Conservation (phyloP, 306 rosid genomes). For the Urtica urens region DNA sequence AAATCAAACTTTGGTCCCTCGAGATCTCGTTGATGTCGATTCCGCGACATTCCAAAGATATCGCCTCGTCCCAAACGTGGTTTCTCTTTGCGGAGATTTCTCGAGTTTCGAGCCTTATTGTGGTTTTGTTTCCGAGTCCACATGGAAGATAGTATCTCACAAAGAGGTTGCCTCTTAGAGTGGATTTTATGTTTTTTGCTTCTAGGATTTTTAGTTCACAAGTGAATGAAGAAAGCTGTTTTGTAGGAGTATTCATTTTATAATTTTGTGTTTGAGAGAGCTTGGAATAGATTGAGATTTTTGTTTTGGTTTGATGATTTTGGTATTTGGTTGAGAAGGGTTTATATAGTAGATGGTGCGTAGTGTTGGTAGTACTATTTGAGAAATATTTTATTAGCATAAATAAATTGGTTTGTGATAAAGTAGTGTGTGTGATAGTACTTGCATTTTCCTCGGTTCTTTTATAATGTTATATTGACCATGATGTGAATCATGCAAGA, state of each 20-base stretch:
- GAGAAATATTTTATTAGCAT: constrained; percentile 13
- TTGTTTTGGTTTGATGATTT: not conserved
- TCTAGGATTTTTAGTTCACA: constrained; percentile 45
- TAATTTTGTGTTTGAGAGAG: constrained; percentile 3
- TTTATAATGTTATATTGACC: constrained; percentile 2
- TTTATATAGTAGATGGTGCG: constrained; percentile 10
- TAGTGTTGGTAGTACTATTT: not conserved
- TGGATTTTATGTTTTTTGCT: constrained; percentile 34
- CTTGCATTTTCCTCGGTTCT: not conserved
- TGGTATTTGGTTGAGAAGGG: not conserved
- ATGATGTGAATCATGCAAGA: constrained; percentile 12
- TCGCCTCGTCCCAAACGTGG: constrained; percentile 55
- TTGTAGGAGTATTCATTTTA: constrained; percentile 26
- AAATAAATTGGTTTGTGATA: not conserved
- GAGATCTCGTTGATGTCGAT: constrained; percentile 21
- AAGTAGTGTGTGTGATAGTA: not conserved
- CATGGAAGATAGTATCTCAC: constrained; percentile 43
- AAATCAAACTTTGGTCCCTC: constrained; percentile 36
- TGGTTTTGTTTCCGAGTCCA: constrained; percentile 24
- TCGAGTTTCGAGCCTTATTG: constrained; percentile 33
- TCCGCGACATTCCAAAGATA: constrained; percentile 57
- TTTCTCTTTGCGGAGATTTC: constrained; percentile 28
- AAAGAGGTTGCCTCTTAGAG: constrained; percentile 32
- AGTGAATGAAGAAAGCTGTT: constrained; percentile 26
- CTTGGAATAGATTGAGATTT: not conserved